Conservation (phyloP, 75 land plant species). For the Gnetum montanum region DNA sequence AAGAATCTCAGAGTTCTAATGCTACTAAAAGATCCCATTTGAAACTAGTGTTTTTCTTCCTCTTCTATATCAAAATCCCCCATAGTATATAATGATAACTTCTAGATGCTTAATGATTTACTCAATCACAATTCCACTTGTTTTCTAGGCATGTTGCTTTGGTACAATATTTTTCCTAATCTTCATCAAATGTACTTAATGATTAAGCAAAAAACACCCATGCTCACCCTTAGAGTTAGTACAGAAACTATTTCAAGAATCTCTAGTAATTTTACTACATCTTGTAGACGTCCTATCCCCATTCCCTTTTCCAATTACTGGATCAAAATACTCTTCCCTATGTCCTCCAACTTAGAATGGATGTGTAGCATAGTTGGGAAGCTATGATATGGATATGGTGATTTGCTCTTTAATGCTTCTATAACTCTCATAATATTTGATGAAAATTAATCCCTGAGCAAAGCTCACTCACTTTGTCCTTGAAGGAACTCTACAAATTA, state of each 20-base stretch:
- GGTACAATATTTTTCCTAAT: background rate
- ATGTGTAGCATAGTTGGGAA: background rate
- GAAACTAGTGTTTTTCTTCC: background rate
- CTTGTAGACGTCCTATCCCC: background rate
- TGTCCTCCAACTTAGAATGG: conserved; percentile 5
- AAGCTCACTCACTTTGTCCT: no score
- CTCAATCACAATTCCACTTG: background rate
- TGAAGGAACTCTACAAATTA: background rate
- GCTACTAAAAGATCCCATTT: background rate
- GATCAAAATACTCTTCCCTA: background rate
- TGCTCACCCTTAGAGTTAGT: background rate
- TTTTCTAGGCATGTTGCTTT: background rate
- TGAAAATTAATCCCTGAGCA: no score
- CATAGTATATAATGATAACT: background rate
- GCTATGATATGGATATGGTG: background rate
- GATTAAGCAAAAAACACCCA: background rate
- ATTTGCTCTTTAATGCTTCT: background rate
- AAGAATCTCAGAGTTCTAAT: no score
- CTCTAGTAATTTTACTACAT: background rate
- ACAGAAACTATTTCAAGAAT: background rate
- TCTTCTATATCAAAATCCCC: background rate
- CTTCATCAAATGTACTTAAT: background rate
- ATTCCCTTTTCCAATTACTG: background rate
- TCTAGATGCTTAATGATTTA: background rate
- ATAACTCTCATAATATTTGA: background rate